Base-by-base conservation (phyloP, 768 basidiomycete genomes). In the Mycena floridula region DNA sequence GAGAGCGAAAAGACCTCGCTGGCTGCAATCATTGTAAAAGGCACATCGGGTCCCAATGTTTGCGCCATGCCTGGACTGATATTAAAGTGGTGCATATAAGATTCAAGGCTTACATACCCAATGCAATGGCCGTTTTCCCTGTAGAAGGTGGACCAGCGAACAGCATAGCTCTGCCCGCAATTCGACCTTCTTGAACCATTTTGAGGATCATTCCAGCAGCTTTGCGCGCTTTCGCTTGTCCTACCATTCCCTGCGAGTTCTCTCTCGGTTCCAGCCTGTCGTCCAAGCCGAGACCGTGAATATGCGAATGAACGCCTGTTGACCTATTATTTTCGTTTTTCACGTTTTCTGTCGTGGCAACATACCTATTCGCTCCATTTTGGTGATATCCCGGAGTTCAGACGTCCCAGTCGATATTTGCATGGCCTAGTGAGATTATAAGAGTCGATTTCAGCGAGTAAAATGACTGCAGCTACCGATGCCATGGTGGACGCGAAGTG, bases 1-100 rank as follows among this genome's bases (percentile, higher is more conserved):
- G 93, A 91, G 26, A 96, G 74, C 36, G 94, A 97, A 70, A 95
- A 98, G 47, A 99, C 94, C 64, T 99, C 96, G 69, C 90, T 93
- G 18, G 85, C 96, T 13, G 93, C 90, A 57, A 99, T 92, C 82
- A 91, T 93, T 6, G 93, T 97, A 63, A 98, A 99, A 0, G 96
- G 96, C 1, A 98, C 95, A 56, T 97, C 96, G 8, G 85, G 56
- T 0, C 96, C 96, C 18, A 99, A 71, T 2, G 85, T 90, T 63
- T 97, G 94, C 5, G 96, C 91, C 94, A 98, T 96, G 43, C 89
- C 94, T 92, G 44, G 15, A 6, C 7, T 6, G 12, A 36, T 16
- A 2, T 32, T 12, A 37, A 15, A 4, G 25, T 37, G 3, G n/a
- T 65, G 60, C 66, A 64, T 67, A 62, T 15, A 67, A 61, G 25